These are phyloP conservation scores for Clonostachys rosea DNA, from an alignment of 2,329 filamentous ascomycete species.

Conservation along the genomic window DNA sequence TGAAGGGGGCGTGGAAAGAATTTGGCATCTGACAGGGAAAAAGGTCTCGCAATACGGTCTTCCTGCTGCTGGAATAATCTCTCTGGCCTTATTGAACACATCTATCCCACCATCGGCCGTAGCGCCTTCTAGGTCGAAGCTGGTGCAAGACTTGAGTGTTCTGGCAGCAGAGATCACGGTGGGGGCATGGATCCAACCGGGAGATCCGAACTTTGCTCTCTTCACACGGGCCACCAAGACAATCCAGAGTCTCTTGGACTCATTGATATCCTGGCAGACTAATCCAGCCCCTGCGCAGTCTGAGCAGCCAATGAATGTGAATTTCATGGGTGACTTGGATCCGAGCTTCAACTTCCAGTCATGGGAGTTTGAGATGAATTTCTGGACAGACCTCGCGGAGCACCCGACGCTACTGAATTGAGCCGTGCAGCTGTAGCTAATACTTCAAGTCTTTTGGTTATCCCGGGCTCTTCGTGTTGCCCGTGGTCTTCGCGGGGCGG, in stretches of 20 bases:
- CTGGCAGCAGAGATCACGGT: conserved; percentile 9
- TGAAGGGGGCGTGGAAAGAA: not conserved
- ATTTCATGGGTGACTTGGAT: not conserved
- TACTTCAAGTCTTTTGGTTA: too few relatives aligned
- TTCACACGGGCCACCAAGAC: conserved; percentile 9
- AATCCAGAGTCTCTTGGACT: conserved; percentile 7
- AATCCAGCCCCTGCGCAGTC: not conserved
- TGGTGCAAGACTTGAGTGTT: conserved; percentile 9
- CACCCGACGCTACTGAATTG: not conserved
- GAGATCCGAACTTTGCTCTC: conserved; percentile 12
- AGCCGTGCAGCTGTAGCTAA: too few relatives aligned
- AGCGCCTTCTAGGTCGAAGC: conserved; percentile 1
- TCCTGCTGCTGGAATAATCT: conserved; percentile 9
- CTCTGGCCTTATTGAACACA: conserved; percentile 6
- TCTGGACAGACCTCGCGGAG: conserved; percentile 1
- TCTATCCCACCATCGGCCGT: conserved; percentile 2
- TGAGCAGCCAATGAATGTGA: not conserved
- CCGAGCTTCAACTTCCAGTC: not conserved
- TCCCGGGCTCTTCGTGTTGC: too few relatives aligned
- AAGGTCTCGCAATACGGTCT: conserved; percentile 11
- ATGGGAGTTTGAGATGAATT: conserved; percentile 1
- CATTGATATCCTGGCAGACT: conserved; percentile 24
- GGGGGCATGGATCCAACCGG: conserved; percentile 7
- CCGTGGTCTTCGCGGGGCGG: too few relatives aligned
- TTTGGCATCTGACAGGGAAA: not conserved